Percentiles rank a stretch among this genome's conserved stretches.
phyloP scores from a whole-genome alignment of 176 grass and related monocot genomes.

The Rhynchospora pubera region DNA sequence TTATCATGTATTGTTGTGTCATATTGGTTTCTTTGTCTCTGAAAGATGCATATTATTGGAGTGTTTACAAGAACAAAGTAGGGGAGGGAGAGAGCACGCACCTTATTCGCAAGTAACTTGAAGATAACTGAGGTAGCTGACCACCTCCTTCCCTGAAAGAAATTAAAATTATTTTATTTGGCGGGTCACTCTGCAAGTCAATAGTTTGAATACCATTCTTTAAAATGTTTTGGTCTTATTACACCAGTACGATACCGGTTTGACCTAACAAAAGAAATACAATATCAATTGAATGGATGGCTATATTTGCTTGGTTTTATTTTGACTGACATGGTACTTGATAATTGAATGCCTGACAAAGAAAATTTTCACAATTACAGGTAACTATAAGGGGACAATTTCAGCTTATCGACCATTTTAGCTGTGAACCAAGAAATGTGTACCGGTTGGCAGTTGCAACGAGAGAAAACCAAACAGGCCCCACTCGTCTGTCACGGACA shows the following conservation, averaged over 20 bases:
- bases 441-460: conserved; percentile 66
- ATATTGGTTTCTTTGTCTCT: not conserved
- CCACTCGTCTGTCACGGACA: conserved; percentile 31
- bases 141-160: conserved; percentile 59
- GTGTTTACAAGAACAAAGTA: not conserved
- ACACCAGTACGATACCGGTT: not conserved
- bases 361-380: not conserved
- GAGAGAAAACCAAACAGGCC: conserved; percentile 75
- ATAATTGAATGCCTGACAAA: not conserved
- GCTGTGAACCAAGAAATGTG: conserved; percentile 15
- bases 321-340: not conserved
- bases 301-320: not conserved
- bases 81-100: conserved; percentile 28
- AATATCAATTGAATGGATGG: not conserved
- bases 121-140: conserved; percentile 62
- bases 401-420: not conserved
- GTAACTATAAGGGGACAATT: not conserved
- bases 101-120: conserved; percentile 71
- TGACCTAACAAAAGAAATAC: conserved; percentile 1
- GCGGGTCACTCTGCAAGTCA: not conserved
- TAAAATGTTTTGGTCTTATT: not conserved
- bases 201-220: not conserved
- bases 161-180: conserved; percentile 5
- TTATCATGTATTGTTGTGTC: not conserved
- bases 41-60: not conserved